These are phyloP conservation scores for Aquanectria penicillioides DNA, from an alignment of 2,329 filamentous ascomycete genomes.

Conservation along the genomic window DNA sequence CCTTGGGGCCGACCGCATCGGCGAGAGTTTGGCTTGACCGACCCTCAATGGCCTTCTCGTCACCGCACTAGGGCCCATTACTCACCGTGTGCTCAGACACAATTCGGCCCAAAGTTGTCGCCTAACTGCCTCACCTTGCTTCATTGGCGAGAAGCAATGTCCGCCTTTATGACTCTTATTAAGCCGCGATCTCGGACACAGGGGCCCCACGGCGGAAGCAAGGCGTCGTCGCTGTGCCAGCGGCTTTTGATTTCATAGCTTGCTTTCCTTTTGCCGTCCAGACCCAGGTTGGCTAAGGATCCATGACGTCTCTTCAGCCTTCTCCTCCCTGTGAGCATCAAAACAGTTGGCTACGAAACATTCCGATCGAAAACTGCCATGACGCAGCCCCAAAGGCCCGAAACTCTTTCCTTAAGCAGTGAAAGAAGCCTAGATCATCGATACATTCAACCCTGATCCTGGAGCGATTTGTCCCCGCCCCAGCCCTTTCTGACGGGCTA, in stretches of 20 bases:
- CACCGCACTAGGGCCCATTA: conserved; percentile 31
- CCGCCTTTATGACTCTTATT: conserved; percentile 42
- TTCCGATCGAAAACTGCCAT: conserved; percentile 23
- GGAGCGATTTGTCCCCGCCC: conserved; percentile 20
- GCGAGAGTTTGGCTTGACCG: conserved; percentile 22
- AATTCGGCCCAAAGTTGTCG: conserved; percentile 32
- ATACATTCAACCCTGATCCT: conserved; percentile 25
- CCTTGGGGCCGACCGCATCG: conserved; percentile 29
- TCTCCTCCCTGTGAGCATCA: conserved; percentile 20
- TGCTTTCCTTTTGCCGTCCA: conserved; percentile 21
- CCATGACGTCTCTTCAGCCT: conserved; percentile 22
- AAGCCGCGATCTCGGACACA: conserved; percentile 25
- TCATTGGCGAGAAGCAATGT: conserved; percentile 39
- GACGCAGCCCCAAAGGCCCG: conserved; percentile 30
- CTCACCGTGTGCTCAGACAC: conserved; percentile 31
- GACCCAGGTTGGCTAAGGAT: conserved; percentile 21
- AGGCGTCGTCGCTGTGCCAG: conserved; percentile 24
- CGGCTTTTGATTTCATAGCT: conserved; percentile 24
- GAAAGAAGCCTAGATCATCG: conserved; percentile 23
- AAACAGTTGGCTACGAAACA: conserved; percentile 24
- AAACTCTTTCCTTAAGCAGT: conserved; percentile 25
- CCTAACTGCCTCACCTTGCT: conserved; percentile 32
- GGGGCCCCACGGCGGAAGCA: conserved; percentile 35
- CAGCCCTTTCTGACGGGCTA: conserved; percentile 21
- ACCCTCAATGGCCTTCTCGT: conserved; percentile 34